phyloP scores from a whole-genome alignment of 2,329 filamentous ascomycete genomes.

The Botrytis byssoidea region DNA sequence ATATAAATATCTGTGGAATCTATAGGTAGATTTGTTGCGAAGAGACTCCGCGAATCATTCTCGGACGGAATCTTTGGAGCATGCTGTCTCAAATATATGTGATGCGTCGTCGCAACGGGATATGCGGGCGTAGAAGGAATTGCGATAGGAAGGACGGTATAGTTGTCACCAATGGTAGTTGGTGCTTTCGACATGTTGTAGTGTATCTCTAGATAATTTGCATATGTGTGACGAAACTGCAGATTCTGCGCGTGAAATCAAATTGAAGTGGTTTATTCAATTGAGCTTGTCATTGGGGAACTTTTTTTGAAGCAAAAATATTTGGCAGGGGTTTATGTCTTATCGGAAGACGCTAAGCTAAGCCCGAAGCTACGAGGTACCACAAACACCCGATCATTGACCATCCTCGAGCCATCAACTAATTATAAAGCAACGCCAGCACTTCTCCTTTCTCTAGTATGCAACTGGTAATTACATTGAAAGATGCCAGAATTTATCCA shows the following conservation, averaged over 20 bases:
- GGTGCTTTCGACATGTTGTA: conserved; percentile 30
- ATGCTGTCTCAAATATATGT: conserved; percentile 83
- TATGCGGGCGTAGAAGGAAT: conserved; percentile 54
- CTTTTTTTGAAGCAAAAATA: conserved; percentile 24
- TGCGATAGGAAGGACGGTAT: conserved; percentile 35
- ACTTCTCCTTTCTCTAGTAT: neutral
- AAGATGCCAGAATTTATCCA: conserved; percentile 10
- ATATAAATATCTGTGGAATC: conserved; percentile 79
- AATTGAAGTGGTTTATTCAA: conserved; percentile 1
- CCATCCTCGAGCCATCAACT: conserved; percentile 8
- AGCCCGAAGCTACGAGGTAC: conserved; percentile 10
- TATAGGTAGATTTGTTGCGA: conserved; percentile 84
- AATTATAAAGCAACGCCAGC: conserved; percentile 5
- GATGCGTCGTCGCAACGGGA: conserved; percentile 65
- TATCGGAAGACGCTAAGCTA: conserved; percentile 31
- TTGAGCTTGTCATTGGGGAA: conserved; percentile 17
- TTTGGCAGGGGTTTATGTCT: conserved; percentile 32
- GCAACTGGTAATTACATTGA: neutral
- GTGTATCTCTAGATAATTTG: neutral
- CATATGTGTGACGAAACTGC: neutral
- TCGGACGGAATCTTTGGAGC: conserved; percentile 72
- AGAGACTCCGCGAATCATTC: conserved; percentile 76
- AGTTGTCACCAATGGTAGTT: conserved; percentile 28
- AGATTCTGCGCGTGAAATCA: neutral
- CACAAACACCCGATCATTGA: neutral